Evolutionary conservation across 1,284 basidiomycete genomes (phyloP).

Genomic region (Hemileia vastatrix): DNA sequence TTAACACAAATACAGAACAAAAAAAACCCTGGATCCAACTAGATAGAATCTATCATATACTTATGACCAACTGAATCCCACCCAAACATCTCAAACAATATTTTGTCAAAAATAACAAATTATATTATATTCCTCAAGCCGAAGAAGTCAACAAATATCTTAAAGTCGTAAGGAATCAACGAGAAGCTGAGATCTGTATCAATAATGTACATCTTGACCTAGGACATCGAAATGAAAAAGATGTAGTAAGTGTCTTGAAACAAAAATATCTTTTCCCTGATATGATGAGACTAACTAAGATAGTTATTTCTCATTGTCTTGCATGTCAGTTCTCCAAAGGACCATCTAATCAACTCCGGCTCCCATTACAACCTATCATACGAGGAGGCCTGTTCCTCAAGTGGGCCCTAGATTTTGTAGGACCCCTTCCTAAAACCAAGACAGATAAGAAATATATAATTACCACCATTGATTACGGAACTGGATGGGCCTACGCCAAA

Average conservation of each 20-base stretch:
- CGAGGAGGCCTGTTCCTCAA: neutral
- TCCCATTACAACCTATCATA: neutral
- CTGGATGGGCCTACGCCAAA: conserved; percentile 9
- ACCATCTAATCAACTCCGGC: neutral
- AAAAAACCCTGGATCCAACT: neutral
- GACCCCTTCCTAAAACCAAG: neutral
- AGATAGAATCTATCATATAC: neutral
- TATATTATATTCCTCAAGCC: neutral
- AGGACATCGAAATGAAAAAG: neutral
- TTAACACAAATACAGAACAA: neutral
- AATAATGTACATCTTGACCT: neutral
- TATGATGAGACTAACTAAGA: neutral
- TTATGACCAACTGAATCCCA: neutral
- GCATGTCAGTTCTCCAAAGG: neutral
- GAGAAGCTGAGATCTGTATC: neutral
- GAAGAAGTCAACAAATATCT: neutral
- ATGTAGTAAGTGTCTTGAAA: neutral
- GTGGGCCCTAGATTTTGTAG: conserved; percentile 11
- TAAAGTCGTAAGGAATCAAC: neutral
- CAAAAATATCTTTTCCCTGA: neutral
- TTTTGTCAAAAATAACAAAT: neutral
- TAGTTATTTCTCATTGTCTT: neutral
- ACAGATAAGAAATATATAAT: neutral
- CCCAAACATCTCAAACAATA: too few relatives aligned
- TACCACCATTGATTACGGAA: conserved; percentile 7